Percentiles rank a stretch among this genome's conserved stretches.
Evolutionary conservation across 345 rosid species (phyloP).

Genomic region (Brassica juncea): DNA sequence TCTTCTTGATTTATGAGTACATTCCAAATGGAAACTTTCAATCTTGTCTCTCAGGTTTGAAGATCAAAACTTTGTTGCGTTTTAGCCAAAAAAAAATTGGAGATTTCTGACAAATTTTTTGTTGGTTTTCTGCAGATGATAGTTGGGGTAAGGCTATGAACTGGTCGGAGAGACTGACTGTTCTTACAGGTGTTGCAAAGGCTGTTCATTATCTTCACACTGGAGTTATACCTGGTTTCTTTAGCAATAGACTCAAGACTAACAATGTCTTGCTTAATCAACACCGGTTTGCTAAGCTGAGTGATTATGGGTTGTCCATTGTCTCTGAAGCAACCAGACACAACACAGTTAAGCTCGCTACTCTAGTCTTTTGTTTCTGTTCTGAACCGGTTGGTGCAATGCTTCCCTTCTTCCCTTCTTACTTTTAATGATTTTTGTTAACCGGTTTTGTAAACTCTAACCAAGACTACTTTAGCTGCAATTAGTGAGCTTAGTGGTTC

Average conservation of each 20-base stretch:
- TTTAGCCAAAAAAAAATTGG: background rate
- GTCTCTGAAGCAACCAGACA: constrained; percentile 56
- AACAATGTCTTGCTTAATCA: constrained; percentile 66
- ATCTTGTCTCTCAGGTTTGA: constrained; percentile 52
- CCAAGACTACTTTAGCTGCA: background rate
- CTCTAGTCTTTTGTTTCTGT: constrained; percentile 4
- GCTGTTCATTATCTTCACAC: constrained; percentile 83
- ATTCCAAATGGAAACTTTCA: constrained; percentile 66
- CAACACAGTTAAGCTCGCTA: constrained; percentile 38
- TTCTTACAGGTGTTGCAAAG: constrained; percentile 60
- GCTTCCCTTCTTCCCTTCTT: background rate
- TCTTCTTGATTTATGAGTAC: constrained; percentile 74
- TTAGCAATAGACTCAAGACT: constrained; percentile 64
- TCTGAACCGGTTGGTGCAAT: constrained; percentile 2
- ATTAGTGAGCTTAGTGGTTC: background rate
- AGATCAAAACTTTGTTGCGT: constrained; percentile 3
- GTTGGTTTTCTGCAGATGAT: constrained; percentile 53
- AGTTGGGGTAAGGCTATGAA: constrained; percentile 45
- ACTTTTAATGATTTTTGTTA: background rate
- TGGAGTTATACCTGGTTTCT: constrained; percentile 83
- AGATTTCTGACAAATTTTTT: background rate
- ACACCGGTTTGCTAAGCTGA: constrained; percentile 65
- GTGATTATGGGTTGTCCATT: constrained; percentile 77
- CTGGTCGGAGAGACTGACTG: constrained; percentile 73
- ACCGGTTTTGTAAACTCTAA: background rate